A percentile compares a stretch with the other conserved stretches of the same genome.
Conservation (phyloP, 441 rosid genomes). For the Populus hybrid region DNA sequence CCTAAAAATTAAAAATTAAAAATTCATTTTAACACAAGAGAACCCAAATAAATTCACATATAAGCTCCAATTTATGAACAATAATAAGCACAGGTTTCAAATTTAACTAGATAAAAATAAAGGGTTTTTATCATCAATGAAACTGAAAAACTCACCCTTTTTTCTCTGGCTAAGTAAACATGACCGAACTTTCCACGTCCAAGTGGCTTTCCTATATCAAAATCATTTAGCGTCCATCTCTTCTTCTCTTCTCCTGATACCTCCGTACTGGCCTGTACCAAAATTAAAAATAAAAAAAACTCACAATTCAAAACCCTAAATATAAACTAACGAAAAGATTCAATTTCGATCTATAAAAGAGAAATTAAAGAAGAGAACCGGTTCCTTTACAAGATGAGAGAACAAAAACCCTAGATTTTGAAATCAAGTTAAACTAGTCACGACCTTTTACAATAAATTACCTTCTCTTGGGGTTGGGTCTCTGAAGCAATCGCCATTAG, state of each 20-base stretch:
- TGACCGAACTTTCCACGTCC: constrained; percentile 99
- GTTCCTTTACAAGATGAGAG: background rate
- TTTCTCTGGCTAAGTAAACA: constrained; percentile 90
- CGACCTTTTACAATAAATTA: background rate
- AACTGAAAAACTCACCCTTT: constrained; percentile 46
- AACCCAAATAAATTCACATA: background rate
- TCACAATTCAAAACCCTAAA: background rate
- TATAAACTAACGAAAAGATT: background rate
- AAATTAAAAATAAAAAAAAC: background rate
- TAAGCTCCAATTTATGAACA: background rate
- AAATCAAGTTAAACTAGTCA: background rate
- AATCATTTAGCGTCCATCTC: constrained; percentile 87
- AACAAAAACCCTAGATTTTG: background rate
- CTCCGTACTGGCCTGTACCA: constrained; percentile 26
- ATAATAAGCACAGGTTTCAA: background rate
- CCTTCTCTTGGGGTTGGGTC: constrained; percentile 48
- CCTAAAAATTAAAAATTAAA: no score
- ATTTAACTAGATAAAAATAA: background rate
- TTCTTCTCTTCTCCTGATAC: constrained; percentile 58
- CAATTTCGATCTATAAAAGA: background rate
- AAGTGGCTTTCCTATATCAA: constrained; percentile 95
- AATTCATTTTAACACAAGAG: background rate
- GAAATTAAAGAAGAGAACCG: background rate
- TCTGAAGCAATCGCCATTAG: constrained; percentile 59
- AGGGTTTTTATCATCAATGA: background rate